A percentile compares a stretch with the other conserved stretches of the same genome.
Evolutionary conservation across 1,284 basidiomycete species (phyloP).

Genomic region (Fistulina hepatica): DNA sequence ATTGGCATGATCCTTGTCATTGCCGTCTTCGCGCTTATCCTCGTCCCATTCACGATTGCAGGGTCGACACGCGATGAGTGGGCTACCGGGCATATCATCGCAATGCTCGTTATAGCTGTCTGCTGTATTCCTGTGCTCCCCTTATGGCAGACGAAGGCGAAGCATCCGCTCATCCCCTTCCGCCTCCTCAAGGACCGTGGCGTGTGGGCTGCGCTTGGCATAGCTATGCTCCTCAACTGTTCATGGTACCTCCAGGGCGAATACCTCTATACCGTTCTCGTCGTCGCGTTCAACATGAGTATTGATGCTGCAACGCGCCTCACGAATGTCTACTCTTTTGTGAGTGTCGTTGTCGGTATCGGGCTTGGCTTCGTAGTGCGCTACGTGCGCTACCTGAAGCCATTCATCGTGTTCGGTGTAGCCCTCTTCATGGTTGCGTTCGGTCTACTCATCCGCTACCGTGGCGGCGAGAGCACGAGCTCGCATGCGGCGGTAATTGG

Average conservation of each 20-base stretch:
- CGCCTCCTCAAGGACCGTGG: slow-evolving; percentile 25
- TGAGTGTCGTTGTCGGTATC: slow-evolving; percentile 25
- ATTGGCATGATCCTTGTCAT: slow-evolving; percentile 26
- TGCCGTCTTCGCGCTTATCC: slow-evolving; percentile 23
- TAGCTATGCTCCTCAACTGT: slow-evolving; percentile 27
- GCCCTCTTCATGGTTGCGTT: slow-evolving; percentile 27
- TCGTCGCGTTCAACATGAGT: slow-evolving; percentile 27
- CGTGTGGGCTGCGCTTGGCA: slow-evolving; percentile 24
- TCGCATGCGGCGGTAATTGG: slow-evolving; percentile 25
- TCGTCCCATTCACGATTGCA: slow-evolving; percentile 29
- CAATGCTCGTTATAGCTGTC: slow-evolving; percentile 23
- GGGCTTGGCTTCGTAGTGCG: slow-evolving; percentile 25
- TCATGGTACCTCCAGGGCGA: slow-evolving; percentile 22
- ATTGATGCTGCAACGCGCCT: slow-evolving; percentile 26
- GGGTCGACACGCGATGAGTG: slow-evolving; percentile 22
- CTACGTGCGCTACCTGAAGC: slow-evolving; percentile 26
- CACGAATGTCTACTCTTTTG: slow-evolving; percentile 28
- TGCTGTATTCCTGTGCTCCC: slow-evolving; percentile 24
- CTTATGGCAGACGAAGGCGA: slow-evolving; percentile 27
- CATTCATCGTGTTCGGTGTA: slow-evolving; percentile 19
- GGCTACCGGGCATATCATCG: slow-evolving; percentile 25
- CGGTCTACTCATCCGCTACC: slow-evolving; percentile 29
- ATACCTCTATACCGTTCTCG: slow-evolving; percentile 27
- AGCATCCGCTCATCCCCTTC: slow-evolving; percentile 27
- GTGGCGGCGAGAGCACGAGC: slow-evolving; percentile 22